phyloP scores from a whole-genome alignment of 2,329 filamentous ascomycete genomes.

The Alternaria triticimaculans region DNA sequence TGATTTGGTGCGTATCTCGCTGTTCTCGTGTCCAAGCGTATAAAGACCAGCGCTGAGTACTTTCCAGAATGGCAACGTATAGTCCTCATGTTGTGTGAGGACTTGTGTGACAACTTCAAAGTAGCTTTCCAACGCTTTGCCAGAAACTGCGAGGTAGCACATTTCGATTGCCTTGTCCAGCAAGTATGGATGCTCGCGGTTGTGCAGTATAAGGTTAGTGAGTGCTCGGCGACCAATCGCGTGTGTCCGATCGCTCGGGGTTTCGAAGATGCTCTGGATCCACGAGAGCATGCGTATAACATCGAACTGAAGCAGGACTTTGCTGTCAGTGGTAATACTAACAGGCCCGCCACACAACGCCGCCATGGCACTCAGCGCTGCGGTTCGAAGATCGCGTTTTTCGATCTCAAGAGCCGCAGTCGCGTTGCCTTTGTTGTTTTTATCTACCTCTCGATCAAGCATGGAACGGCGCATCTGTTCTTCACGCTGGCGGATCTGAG shows the following conservation, averaged over 20 bases:
- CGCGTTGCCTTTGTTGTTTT: constrained; percentile 76
- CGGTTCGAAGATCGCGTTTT: constrained; percentile 87
- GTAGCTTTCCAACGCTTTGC: constrained; percentile 91
- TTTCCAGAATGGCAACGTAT: constrained; percentile 88
- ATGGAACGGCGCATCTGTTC: constrained; percentile 86
- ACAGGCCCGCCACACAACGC: constrained; percentile 84
- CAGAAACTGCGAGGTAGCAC: constrained; percentile 82
- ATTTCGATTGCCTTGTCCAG: constrained; percentile 89
- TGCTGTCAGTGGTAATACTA: constrained; percentile 85
- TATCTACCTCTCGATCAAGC: constrained; percentile 75
- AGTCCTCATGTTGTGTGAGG: constrained; percentile 80
- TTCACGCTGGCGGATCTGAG: constrained; percentile 79
- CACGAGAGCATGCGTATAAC: constrained; percentile 90
- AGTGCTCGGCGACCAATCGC: constrained; percentile 86
- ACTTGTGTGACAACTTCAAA: constrained; percentile 92
- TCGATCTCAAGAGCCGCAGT: constrained; percentile 96
- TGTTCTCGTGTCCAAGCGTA: constrained; percentile 89
- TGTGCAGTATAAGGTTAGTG: constrained; percentile 88
- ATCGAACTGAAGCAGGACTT: constrained; percentile 88
- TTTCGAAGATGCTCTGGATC: constrained; percentile 94
- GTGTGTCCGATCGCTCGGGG: constrained; percentile 89
- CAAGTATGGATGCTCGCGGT: constrained; percentile 83
- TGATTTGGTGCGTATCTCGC: constrained; percentile 86
- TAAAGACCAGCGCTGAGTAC: constrained; percentile 87
- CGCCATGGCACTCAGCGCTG: constrained; percentile 94